Base-by-base conservation (phyloP, 805 yeast genomes). In the Pichia manshurica region DNA sequence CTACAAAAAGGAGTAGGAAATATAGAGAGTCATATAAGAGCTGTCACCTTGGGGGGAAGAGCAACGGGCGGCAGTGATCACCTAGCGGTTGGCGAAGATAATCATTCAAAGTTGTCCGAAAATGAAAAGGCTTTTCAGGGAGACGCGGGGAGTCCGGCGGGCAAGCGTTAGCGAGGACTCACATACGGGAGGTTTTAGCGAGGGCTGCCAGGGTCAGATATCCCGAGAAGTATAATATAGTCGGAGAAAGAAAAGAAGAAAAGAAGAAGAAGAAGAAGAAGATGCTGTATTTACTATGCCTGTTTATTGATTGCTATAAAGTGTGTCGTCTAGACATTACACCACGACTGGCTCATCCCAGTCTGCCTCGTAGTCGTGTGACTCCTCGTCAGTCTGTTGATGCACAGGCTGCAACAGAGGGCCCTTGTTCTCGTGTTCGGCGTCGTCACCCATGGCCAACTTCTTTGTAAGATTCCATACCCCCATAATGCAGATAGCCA, bases 401-500 rank as follows among this genome's bases (percentile, higher is more conserved):
- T 75, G 73, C 12, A 72, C 65, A 41, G 72, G 72, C 34, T 66
- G 69, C 41, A 67, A 57, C 44, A 56, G 59, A 1, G 69, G 61
- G 2, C 53, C 50, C 9, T 48, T 55, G 5, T 39, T 49, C 9
- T 45, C 51, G 6, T 42, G 51, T 16, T 61, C 68, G 5, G 56
- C 67, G 46, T 55, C 56, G 17, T 58, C 63, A n/a, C 16, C 46
- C 25, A 59, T 33, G 12, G 16, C 63, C 9, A 54, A 36, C 46
- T 60, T 69, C 56, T 66, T 72, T 63, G 73, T 41, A 63, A 74
- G 34, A 40, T 63, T 63, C 63, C 68, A 66, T 40, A 81, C 78
- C 54, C 80, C 76, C 64, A 86, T 73, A 4, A 82, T 72, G 20
- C 79, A 71, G 47, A 79, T 76, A 1, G 86, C 86, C 52, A 84